Evolutionary conservation across 805 yeast genomes (phyloP).

Genomic region (Cyberlindnera petersonii): DNA sequence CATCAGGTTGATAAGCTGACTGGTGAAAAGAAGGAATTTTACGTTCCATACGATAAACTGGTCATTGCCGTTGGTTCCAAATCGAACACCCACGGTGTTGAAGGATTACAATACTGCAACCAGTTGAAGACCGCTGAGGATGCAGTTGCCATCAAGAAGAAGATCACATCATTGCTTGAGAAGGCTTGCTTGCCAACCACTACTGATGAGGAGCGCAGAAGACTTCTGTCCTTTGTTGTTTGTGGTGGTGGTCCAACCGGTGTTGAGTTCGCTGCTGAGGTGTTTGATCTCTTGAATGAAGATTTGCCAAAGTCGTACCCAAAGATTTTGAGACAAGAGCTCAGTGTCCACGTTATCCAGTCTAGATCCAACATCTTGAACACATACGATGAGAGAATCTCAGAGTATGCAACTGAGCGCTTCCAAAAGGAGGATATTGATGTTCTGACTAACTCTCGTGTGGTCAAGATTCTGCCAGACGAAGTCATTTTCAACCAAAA

Average conservation of each 20-base stretch:
- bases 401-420: slow-evolving; percentile 60
- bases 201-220: slow-evolving; percentile 57
- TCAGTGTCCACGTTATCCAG: slow-evolving; percentile 66
- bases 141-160: slow-evolving; percentile 51
- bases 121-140: slow-evolving; percentile 66
- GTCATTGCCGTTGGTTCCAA: slow-evolving; percentile 68
- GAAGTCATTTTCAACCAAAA: slow-evolving; percentile 56
- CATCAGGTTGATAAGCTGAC: slow-evolving; percentile 38
- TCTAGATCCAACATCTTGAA: slow-evolving; percentile 64
- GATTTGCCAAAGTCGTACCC: slow-evolving; percentile 58
- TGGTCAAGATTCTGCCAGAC: slow-evolving; percentile 51
- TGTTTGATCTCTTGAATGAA: slow-evolving; percentile 61
- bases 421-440: slow-evolving; percentile 61
- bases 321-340: slow-evolving; percentile 53
- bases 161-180: slow-evolving; percentile 53
- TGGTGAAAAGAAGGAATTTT: slow-evolving; percentile 43
- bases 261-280: slow-evolving; percentile 70
- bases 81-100: slow-evolving; percentile 66
- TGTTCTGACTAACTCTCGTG: slow-evolving; percentile 61
- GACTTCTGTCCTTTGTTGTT: slow-evolving; percentile 56
- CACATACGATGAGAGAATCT: slow-evolving; percentile 62
- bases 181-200: slow-evolving; percentile 64
- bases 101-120: slow-evolving; percentile 59
- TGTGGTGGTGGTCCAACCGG: slow-evolving; percentile 81
- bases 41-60: slow-evolving; percentile 68